Evolutionary conservation across 1,139 yeast genomes (phyloP), one percentile per base, ranked within the genome.

Genomic region (Torulaspora globosa): DNA sequence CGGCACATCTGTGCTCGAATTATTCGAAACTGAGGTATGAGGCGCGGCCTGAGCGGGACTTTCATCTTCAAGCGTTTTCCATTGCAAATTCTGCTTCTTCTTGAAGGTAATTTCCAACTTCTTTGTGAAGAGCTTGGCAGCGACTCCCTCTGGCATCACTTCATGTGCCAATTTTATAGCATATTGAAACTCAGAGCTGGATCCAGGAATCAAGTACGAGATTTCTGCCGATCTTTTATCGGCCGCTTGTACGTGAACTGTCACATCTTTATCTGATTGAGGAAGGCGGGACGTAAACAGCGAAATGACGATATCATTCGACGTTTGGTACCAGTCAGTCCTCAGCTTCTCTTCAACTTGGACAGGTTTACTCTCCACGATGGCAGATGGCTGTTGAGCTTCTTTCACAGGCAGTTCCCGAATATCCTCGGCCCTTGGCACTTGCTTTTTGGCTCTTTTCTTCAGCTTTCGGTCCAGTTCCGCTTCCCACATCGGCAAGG

Each of bases 271-370:
- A 27, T 56, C 44, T 18, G 49, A 36, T n/a, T 35, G 66, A 15
- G 84, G 80, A 26, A 83, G 73, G 35, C 77, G 77, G 53, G 84
- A 82, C 46, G 88, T 80, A 57, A 84, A 92, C 6, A 92, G 70
- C 1, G 95, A 80, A 28, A 90, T 71, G 5, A 82, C 80, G 12
- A 89, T 76, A 2, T 68, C 63, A 1, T 70, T 71, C 12, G 70
- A 63, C 16, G 80, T 73, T 63, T 89, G 96, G 66, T 82, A 88
- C 89, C 94, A 89, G 58, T 89, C 96, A 35, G 76, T 78, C 60
- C 83, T 76, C 50, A 82, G 73, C 49, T 76, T 74, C 40, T 69
- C 53, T 7, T 54, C 41, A 2, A 8, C 12, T 5, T 27, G 28
- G 14, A 14, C 33, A 26, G 28, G 12, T 56, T 48, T 69, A 2